phyloP scores from a whole-genome alignment of 345 rosid genomes.

The Hirschfeldia incana region DNA sequence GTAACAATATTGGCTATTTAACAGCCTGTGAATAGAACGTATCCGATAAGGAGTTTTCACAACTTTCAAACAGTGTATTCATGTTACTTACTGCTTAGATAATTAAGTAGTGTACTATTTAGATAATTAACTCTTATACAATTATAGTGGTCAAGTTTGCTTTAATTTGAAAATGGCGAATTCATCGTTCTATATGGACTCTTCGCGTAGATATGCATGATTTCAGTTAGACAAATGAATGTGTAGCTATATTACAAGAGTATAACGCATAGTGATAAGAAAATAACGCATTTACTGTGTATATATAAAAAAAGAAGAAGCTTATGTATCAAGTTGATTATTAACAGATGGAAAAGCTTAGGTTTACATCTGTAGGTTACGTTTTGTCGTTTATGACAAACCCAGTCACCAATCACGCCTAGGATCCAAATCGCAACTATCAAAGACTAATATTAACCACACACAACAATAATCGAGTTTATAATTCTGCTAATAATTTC shows the following conservation, averaged over 20 bases:
- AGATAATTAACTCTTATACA: background rate
- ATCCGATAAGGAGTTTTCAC: too few species aligned
- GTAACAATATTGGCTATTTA: too few species aligned
- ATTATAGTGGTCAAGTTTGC: background rate
- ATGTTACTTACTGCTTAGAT: background rate
- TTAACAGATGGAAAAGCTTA: background rate
- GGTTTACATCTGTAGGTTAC: constrained; percentile 15
- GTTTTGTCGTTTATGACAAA: constrained; percentile 43
- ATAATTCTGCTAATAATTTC: constrained; percentile 8
- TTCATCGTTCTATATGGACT: background rate
- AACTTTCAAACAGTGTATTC: background rate
- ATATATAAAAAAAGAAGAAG: too few species aligned
- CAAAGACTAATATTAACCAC: constrained; percentile 25
- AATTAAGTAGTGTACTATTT: background rate
- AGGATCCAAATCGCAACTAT: constrained; percentile 33
- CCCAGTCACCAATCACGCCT: constrained; percentile 41
- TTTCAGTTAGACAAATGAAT: background rate
- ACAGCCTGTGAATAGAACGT: too few species aligned
- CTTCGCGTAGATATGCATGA: background rate
- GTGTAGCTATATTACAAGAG: background rate
- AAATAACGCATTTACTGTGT: background rate
- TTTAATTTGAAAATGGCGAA: background rate
- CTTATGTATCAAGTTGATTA: background rate
- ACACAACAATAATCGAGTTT: background rate
- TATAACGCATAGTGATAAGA: background rate